phyloP scores from a whole-genome alignment of 176 grass and related monocot genomes.

The Avena eriantha region DNA sequence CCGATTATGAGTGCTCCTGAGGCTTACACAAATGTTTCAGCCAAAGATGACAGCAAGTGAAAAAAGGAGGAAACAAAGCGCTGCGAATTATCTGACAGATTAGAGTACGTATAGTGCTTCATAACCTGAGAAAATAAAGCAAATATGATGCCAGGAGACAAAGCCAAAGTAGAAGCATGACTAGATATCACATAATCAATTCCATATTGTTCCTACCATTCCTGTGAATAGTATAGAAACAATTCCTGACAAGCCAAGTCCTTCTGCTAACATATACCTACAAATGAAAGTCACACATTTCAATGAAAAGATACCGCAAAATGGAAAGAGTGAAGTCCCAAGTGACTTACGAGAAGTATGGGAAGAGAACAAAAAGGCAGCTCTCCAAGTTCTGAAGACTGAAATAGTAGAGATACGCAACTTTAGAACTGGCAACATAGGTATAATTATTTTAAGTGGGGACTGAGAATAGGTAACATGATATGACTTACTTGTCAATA shows the following conservation, averaged over 20 bases:
- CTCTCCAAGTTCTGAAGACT: conserved; percentile 99
- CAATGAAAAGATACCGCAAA: conserved; percentile 31
- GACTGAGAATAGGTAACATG: conserved; percentile 17
- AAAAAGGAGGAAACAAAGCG: conserved; percentile 93
- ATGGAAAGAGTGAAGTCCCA: conserved; percentile 29
- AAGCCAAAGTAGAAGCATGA: conserved; percentile 13
- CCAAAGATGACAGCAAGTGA: conserved; percentile 92
- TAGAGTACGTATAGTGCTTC: conserved; percentile 98
- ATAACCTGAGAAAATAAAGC: conserved; percentile 72
- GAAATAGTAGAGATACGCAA: conserved; percentile 43
- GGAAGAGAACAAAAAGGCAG: conserved; percentile 99
- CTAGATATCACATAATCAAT: conserved; percentile 35
- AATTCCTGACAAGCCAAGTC: conserved; percentile 96
- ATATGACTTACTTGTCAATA: conserved; percentile 88
- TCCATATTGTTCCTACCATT: conserved; percentile 70
- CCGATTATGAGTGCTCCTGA: neutral
- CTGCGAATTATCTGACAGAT: conserved; percentile 96
- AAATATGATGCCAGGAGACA: conserved; percentile 38
- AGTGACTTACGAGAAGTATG: conserved; percentile 91
- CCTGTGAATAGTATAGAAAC: conserved; percentile 99
- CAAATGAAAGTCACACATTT: conserved; percentile 31
- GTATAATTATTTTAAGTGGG: conserved; percentile 9
- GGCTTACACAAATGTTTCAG: conserved; percentile 99
- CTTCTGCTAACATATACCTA: conserved; percentile 99
- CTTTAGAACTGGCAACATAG: conserved; percentile 32